phyloP scores from a whole-genome alignment of 768 basidiomycete species.

The Cystofilobasidium bisporidii region DNA sequence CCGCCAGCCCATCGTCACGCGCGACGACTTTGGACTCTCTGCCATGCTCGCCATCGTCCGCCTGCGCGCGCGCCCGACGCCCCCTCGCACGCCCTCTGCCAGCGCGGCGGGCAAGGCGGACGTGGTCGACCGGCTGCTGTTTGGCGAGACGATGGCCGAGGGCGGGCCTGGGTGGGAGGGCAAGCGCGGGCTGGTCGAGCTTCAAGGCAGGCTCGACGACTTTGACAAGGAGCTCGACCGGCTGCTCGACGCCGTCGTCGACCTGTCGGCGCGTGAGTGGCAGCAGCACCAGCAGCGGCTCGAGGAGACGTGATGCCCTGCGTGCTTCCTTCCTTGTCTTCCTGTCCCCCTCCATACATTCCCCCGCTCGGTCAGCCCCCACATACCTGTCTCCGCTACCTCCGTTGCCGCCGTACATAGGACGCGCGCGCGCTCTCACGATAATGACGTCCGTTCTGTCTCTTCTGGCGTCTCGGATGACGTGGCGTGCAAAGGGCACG shows the following conservation, averaged over 20 bases:
- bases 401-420: too few species aligned
- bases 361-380: too few species aligned
- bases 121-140: conserved; percentile 33
- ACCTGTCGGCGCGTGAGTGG: neutral
- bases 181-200: conserved; percentile 31
- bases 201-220: conserved; percentile 33
- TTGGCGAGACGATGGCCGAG: conserved; percentile 31
- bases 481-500: too few species aligned
- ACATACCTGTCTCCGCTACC: too few species aligned
- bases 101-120: conserved; percentile 28
- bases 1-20: conserved; percentile 39
- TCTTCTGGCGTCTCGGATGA: too few species aligned
- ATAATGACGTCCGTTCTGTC: too few species aligned
- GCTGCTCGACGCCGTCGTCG: conserved; percentile 29
- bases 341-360: too few species aligned
- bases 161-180: conserved; percentile 32
- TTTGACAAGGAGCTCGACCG: conserved; percentile 38
- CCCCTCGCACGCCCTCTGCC: neutral
- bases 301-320: too few species aligned
- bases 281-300: too few species aligned
- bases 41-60: conserved; percentile 85
- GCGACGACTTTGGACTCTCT: conserved; percentile 73
- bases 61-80: conserved; percentile 32
- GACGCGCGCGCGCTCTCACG: too few species aligned
- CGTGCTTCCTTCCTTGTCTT: too few species aligned